Base-by-base conservation (phyloP, 2,329 filamentous ascomycete species). In the Phialocephala sp. region DNA sequence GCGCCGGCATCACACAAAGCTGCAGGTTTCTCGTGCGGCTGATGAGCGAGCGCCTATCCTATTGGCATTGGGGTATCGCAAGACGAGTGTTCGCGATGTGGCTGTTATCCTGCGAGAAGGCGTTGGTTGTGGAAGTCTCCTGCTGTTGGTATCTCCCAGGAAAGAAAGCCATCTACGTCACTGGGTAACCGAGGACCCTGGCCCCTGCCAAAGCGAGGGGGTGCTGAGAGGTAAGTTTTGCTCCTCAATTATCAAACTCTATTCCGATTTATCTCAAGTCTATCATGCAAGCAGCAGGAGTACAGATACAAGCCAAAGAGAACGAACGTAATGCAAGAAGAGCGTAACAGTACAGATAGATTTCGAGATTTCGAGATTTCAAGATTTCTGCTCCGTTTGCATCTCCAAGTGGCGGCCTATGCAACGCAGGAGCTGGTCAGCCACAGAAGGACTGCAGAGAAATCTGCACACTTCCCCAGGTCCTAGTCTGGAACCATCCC, bases 131-230 rank as follows among this genome's bases (percentile, higher is more conserved):
- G 47, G 22, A 35, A 4, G 56, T n/a, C 45, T 55, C 6, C 47
- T 22, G 27, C 39, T 45, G 57, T 59, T 56, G 45, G 24, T 22
- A 50, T 8, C 45, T 50, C 15, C 55, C 39, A 55, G 59, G 43
- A 50, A 60, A 57, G 39, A 35, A 54, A 52, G 63, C 63, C 63
- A 58, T 52, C 36, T 47, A 65, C 63, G 63, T 65, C 63, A 65
- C 24, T 9, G 32, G 18, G 32, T 15, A 57, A 59, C 24, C 56
- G 62, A 64, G 27, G 39, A 57, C 45, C 45, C 45, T 50, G 27
- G 43, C 22, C 50, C 50, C 8, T 27, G 47, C n/a, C 11, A 39
- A 22, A 35, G 12, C 14, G 54, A 39, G 36, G 39, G 32, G 59
- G 20, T 32, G 32, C 1, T 11, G 39, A 24, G n/a, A 39, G 14